A percentile compares a stretch with the other conserved stretches of the same genome.
phyloP scores from a whole-genome alignment of 176 grass and related monocot genomes.

The Eragrostis curvula region DNA sequence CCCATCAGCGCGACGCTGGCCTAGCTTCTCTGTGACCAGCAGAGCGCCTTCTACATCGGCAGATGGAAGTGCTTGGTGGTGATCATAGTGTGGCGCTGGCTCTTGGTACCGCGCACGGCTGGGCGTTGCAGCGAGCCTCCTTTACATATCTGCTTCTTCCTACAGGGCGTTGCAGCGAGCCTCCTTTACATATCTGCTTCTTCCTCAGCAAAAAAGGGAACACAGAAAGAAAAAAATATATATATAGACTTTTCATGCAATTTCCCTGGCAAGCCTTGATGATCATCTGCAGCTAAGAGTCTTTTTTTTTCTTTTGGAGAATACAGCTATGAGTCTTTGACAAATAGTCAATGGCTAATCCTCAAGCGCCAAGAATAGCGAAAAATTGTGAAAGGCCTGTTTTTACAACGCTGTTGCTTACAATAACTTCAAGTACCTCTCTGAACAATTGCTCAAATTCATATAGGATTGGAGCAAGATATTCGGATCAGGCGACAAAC shows the following conservation, averaged over 20 bases:
- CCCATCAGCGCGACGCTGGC: too few species aligned
- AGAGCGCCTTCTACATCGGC: too few species aligned
- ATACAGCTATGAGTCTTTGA: not conserved
- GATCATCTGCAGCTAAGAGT: too few species aligned
- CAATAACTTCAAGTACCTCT: not conserved
- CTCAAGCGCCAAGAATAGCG: not conserved
- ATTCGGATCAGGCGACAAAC: not conserved
- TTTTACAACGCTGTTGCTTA: not conserved
- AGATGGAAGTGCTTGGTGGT: too few species aligned
- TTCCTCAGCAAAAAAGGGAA: not conserved
- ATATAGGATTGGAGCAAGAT: not conserved
- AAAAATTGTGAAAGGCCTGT: not conserved
- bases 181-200: too few species aligned
- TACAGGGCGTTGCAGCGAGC: too few species aligned
- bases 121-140: too few species aligned
- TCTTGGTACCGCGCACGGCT: too few species aligned
- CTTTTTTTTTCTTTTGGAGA: too few species aligned
- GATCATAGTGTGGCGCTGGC: too few species aligned
- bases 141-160: too few species aligned
- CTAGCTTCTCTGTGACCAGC: too few species aligned
- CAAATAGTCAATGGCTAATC: not conserved
- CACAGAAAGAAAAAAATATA: not conserved
- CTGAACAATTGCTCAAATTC: not conserved
- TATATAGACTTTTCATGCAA: not conserved
- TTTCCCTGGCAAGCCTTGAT: not conserved